A percentile compares a stretch with the other conserved stretches of the same genome.
phyloP scores from a whole-genome alignment of 495 filamentous ascomycete genomes.

The Extremus antarcticus region DNA sequence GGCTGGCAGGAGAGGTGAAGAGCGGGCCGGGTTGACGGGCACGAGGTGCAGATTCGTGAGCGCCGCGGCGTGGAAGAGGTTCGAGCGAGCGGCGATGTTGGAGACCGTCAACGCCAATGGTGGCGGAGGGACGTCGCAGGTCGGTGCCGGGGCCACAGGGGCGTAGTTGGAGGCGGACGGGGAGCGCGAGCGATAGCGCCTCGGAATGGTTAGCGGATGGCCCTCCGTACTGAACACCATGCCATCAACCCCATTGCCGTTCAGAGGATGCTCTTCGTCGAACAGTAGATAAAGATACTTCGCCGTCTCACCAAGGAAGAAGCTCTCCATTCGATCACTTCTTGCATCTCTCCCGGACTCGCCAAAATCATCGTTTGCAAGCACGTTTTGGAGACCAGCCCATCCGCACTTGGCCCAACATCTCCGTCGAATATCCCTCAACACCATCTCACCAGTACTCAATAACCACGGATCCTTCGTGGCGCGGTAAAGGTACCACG shows the following conservation, averaged over 20 bases:
- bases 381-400: slow-evolving; percentile 89
- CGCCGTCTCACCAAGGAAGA: slow-evolving; percentile 90
- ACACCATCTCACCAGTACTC: slow-evolving; percentile 88
- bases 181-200: not conserved
- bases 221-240: slow-evolving; percentile 95
- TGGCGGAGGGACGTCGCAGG: slow-evolving; percentile 51
- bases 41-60: slow-evolving; percentile 72
- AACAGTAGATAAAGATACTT: slow-evolving; percentile 92
- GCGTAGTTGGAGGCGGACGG: not conserved
- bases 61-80: slow-evolving; percentile 84
- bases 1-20: slow-evolving; percentile 44
- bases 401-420: slow-evolving; percentile 94
- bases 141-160: slow-evolving; percentile 16
- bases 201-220: slow-evolving; percentile 78
- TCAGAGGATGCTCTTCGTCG: slow-evolving; percentile 74
- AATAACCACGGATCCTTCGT: slow-evolving; percentile 96
- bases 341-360: not conserved
- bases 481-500: slow-evolving; percentile 81
- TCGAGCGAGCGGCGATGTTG: slow-evolving; percentile 67
- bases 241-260: slow-evolving; percentile 62
- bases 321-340: slow-evolving; percentile 96
- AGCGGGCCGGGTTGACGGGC: slow-evolving; percentile 42
- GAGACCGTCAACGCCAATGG: slow-evolving; percentile 58
- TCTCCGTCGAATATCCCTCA: slow-evolving; percentile 75
- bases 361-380: slow-evolving; percentile 58